These are phyloP conservation scores for Rhizopus delemar DNA, from an alignment of 371 early-diverging fungal genomes.

Conservation along the genomic window DNA sequence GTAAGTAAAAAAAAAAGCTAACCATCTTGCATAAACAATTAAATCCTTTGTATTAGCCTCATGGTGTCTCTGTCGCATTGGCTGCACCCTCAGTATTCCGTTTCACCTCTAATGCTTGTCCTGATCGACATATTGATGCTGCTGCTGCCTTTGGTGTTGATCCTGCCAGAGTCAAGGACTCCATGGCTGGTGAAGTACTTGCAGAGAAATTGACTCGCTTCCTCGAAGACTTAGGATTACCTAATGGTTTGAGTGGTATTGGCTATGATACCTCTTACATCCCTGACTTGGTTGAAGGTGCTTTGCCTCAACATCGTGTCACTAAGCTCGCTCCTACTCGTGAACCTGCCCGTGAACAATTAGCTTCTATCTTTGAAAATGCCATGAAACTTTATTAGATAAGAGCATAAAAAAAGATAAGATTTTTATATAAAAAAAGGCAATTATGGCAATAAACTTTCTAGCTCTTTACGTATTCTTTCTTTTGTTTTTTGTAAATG, in stretches of 20 bases:
- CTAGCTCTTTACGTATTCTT: not conserved
- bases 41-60: conserved; percentile 32
- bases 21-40: not conserved
- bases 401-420: not conserved
- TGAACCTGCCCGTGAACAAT: conserved; percentile 67
- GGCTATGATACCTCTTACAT: conserved; percentile 77
- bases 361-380: conserved; percentile 70
- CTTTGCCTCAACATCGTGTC: conserved; percentile 91
- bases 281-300: conserved; percentile 77
- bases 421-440: not conserved
- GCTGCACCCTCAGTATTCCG: conserved; percentile 88
- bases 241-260: conserved; percentile 80
- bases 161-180: conserved; percentile 60
- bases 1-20: conserved; percentile 32
- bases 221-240: conserved; percentile 75
- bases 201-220: conserved; percentile 79
- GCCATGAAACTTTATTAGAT: conserved; percentile 67
- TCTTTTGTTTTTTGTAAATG: conserved; percentile 5
- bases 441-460: not conserved
- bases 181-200: conserved; percentile 78
- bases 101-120: conserved; percentile 77
- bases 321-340: conserved; percentile 84
- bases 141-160: conserved; percentile 83
- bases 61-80: conserved; percentile 88
- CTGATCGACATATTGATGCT: conserved; percentile 85